Percentiles rank a stretch among this genome's conserved stretches.
Conservation (phyloP, 202 grass and related monocot genomes). For the Tripidium arundinaceum region DNA sequence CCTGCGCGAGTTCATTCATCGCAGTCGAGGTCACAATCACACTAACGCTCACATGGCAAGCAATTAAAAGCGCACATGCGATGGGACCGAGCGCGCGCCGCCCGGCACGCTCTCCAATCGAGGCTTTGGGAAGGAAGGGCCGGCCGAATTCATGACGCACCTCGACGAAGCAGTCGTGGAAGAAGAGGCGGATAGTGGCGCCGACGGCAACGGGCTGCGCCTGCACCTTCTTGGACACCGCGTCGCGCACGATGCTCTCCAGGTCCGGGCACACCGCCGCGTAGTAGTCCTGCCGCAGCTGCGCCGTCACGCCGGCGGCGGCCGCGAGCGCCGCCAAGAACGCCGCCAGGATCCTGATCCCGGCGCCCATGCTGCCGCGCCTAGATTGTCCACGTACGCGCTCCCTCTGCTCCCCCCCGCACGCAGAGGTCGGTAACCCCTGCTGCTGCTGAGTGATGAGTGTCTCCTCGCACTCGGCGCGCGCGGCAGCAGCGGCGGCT, state of each 20-base stretch:
- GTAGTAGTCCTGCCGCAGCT: conserved; percentile 71
- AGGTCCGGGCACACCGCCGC: conserved; percentile 56
- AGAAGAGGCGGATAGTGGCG: conserved; percentile 74
- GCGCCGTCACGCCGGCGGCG: conserved; percentile 31
- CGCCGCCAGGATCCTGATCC: conserved; percentile 32
- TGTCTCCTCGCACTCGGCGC: not conserved
- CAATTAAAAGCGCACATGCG: not conserved
- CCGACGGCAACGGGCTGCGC: conserved; percentile 51
- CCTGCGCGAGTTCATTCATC: conserved; percentile 14
- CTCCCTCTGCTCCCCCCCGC: not conserved
- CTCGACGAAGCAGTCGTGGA: conserved; percentile 95
- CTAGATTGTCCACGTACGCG: not conserved
- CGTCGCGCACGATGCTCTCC: conserved; percentile 65
- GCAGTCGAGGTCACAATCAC: too few species aligned
- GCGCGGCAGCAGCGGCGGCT: not conserved
- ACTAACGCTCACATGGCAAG: not conserved
- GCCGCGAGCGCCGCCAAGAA: conserved; percentile 10
- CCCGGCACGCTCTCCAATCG: too few species aligned
- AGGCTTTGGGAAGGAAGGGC: too few species aligned
- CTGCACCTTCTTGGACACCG: conserved; percentile 60
- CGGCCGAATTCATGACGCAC: too few species aligned
- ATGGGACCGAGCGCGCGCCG: too few species aligned
- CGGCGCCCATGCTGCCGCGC: conserved; percentile 27
- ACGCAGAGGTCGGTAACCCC: not conserved
- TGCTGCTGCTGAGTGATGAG: not conserved